Percentiles rank a stretch among this genome's conserved stretches.
Evolutionary conservation across 805 yeast genomes (phyloP).

Genomic region (Pichia cabralensis): DNA sequence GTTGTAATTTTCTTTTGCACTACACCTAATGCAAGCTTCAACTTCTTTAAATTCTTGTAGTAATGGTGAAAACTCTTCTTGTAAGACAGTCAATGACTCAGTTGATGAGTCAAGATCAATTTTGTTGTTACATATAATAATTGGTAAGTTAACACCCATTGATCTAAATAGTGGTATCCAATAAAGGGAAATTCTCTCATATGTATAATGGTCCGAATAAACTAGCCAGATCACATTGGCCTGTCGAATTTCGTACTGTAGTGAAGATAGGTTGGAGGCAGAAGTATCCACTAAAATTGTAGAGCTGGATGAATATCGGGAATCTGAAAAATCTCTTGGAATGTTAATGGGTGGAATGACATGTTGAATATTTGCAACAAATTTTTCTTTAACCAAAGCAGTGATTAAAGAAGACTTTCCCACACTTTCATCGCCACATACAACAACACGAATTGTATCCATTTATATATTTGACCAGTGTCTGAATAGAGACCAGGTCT

Average conservation of each 20-base stretch:
- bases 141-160: constrained; percentile 87
- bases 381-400: constrained; percentile 71
- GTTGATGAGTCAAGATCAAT: constrained; percentile 17
- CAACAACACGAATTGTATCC: constrained; percentile 66
- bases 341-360: constrained; percentile 78
- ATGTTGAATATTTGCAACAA: constrained; percentile 65
- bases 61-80: constrained; percentile 79
- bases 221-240: constrained; percentile 95
- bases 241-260: constrained; percentile 66
- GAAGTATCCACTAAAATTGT: constrained; percentile 78
- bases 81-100: constrained; percentile 35
- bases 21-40: constrained; percentile 82
- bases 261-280: constrained; percentile 45
- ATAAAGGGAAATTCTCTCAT: constrained; percentile 80
- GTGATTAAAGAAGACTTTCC: constrained; percentile 78
- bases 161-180: constrained; percentile 95
- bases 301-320: constrained; percentile 48
- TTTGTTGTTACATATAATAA: constrained; percentile 80
- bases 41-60: constrained; percentile 88
- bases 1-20: constrained; percentile 76
- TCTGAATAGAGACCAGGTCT: too few relatives aligned
- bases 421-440: constrained; percentile 92
- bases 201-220: constrained; percentile 88
- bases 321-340: constrained; percentile 58
- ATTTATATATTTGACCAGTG: constrained; percentile 5